phyloP scores from a whole-genome alignment of 129 eudicot genomes.

The Artemisia argyi region DNA sequence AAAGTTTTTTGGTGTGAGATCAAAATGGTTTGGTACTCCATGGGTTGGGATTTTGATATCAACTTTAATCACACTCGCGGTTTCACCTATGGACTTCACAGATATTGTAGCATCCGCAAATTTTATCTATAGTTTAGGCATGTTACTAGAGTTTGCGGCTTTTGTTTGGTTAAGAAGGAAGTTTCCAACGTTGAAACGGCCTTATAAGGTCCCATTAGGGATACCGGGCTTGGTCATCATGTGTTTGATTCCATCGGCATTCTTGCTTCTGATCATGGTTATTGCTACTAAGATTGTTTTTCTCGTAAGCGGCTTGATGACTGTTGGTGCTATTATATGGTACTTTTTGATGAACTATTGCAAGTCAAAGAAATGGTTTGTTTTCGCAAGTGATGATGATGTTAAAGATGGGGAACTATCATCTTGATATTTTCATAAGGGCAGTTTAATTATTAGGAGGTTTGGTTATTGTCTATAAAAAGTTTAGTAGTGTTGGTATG shows the following conservation, averaged over 20 bases:
- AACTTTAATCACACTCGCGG: slow-evolving; percentile 26
- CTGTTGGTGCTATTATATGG: slow-evolving; percentile 48
- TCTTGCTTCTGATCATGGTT: slow-evolving; percentile 44
- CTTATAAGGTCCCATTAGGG: slow-evolving; percentile 49
- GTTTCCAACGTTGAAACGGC: slow-evolving; percentile 43
- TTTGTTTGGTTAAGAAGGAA: slow-evolving; percentile 48
- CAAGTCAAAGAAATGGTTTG: slow-evolving; percentile 41
- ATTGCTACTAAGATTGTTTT: slow-evolving; percentile 49
- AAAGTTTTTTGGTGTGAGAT: slow-evolving; percentile 37
- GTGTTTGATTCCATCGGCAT: slow-evolving; percentile 54
- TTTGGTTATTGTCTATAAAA: slow-evolving; percentile 8
- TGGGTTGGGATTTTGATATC: slow-evolving; percentile 54
- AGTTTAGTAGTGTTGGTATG: no score
- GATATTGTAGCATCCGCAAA: slow-evolving; percentile 49
- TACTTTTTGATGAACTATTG: slow-evolving; percentile 46
- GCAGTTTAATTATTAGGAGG: background rate
- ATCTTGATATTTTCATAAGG: slow-evolving; percentile 9
- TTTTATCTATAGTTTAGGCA: slow-evolving; percentile 56
- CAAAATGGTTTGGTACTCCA: slow-evolving; percentile 57
- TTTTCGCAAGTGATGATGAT: slow-evolving; percentile 28
- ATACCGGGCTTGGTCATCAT: slow-evolving; percentile 47
- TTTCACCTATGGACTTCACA: slow-evolving; percentile 38
- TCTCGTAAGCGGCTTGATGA: slow-evolving; percentile 50
- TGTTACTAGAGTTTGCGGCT: slow-evolving; percentile 54
- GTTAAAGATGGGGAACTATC: slow-evolving; percentile 16